Evolutionary conservation across 192 early-diverging fungal genomes (phyloP), one percentile per base, ranked within the genome.

Genomic region (Mortierella claussenii): DNA sequence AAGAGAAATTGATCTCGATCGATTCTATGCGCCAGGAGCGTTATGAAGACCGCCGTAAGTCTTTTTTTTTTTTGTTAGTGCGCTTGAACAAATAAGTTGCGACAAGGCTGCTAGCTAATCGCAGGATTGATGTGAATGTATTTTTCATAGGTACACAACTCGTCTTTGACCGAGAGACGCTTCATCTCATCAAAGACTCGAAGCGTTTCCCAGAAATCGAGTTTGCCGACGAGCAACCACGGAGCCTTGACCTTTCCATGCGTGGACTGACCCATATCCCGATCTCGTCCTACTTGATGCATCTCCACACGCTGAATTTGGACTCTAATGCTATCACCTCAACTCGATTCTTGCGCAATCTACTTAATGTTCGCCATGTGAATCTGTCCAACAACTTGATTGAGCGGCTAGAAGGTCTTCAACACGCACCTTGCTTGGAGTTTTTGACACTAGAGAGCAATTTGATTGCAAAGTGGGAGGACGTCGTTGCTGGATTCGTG

Each of bases 21-120:
- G 90, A 92, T 67, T 49, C 74, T 3, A 65, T 80, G 53, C 82
- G 89, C 12, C 59, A 55, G 15, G 65, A 81, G 21, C 86, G 86
- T 59, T 92, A 92, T 61, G 61, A 80, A 34, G 88, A 90, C 24
- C 79, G 69, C 23, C 76, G 86, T 87, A 80, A 82, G 82, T 79
- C n/a, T n/a, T n/a, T n/a, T n/a, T n/a, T n/a, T n/a, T n/a, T n/a
- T n/a, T n/a, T n/a, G n/a, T n/a, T n/a, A n/a, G n/a, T n/a, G n/a
- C n/a, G n/a, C n/a, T n/a, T n/a, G n/a, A n/a, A 40, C 7, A 40
- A 7, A 40, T 40, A 7, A n/a, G 30, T 15, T n/a, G n/a, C n/a
- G n/a, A n/a, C n/a, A n/a, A n/a, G n/a, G n/a, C n/a, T n/a, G n/a
- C n/a, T n/a, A n/a, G n/a, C n/a, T n/a, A n/a, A n/a, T n/a, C n/a